Evolutionary conservation across 2,329 filamentous ascomycete species (phyloP).

Genomic region (Arachnomyces sp.): DNA sequence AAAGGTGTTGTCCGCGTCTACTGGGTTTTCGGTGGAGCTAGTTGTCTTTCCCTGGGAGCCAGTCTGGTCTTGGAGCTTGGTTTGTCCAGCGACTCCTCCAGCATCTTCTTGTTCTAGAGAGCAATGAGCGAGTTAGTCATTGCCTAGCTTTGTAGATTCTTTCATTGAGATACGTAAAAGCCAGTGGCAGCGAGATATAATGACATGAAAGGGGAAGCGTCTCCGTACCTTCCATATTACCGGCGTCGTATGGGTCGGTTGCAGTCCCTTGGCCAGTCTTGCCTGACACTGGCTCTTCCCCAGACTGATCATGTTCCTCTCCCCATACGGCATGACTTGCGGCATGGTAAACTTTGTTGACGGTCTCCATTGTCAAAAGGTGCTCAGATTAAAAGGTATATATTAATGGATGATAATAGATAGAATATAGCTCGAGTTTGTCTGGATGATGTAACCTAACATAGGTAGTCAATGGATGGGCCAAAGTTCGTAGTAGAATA

Average conservation of each 20-base stretch:
- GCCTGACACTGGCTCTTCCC: constrained; percentile 65
- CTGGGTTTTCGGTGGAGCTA: too few relatives aligned
- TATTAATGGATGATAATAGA: background rate
- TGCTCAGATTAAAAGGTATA: background rate
- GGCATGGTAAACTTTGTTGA: constrained; percentile 46
- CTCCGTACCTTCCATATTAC: constrained; percentile 57
- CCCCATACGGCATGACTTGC: constrained; percentile 47
- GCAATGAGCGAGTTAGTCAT: too few relatives aligned
- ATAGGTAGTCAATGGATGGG: too few relatives aligned
- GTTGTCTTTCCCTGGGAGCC: too few relatives aligned
- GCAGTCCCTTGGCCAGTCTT: constrained; percentile 58
- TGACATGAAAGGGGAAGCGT: background rate
- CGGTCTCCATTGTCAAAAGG: constrained; percentile 51
- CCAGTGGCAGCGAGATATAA: background rate
- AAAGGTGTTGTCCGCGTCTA: too few relatives aligned
- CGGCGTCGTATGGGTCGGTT: constrained; percentile 70
- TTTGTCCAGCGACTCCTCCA: constrained; percentile 1
- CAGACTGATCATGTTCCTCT: constrained; percentile 25
- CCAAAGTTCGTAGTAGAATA: too few relatives aligned
- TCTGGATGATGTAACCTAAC: background rate
- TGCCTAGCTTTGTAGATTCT: too few relatives aligned
- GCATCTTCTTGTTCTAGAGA: constrained; percentile 21
- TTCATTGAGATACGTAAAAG: too few relatives aligned
- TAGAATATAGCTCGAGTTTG: constrained; percentile 9
- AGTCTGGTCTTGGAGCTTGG: too few relatives aligned